Percentiles rank a stretch among this genome's conserved stretches.
Conservation (phyloP, 345 rosid species). For the Pugionium cornutum region DNA sequence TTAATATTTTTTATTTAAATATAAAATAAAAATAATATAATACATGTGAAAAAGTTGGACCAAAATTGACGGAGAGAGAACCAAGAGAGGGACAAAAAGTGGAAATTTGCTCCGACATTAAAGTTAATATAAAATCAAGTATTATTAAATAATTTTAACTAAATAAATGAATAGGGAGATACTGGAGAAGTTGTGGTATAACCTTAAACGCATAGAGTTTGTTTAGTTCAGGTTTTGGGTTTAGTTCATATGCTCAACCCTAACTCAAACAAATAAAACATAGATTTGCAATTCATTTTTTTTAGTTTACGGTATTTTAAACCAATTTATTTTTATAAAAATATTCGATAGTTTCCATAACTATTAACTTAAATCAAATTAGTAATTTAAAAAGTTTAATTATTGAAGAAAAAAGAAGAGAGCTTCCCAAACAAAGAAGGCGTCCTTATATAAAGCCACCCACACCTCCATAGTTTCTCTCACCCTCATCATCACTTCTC, state of each 20-base stretch:
- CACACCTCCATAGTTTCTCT: slow-evolving; percentile 13
- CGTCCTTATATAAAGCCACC: slow-evolving; percentile 32
- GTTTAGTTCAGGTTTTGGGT: no score
- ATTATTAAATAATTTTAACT: not conserved
- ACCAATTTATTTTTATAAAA: no score
- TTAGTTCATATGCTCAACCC: no score
- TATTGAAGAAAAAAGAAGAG: slow-evolving; percentile 15
- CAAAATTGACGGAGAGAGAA: slow-evolving; percentile 34
- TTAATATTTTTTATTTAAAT: no score
- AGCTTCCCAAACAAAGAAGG: slow-evolving; percentile 14
- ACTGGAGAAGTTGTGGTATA: slow-evolving; percentile 2
- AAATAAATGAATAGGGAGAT: not conserved
- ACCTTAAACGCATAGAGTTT: slow-evolving; percentile 12
- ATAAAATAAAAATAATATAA: not conserved
- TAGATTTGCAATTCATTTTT: no score
- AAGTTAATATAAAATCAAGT: slow-evolving; percentile 10
- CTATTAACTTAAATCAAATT: slow-evolving; percentile 5
- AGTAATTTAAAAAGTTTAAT: not conserved
- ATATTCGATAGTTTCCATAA: not conserved
- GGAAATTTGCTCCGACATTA: slow-evolving; percentile 26
- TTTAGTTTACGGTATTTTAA: no score
- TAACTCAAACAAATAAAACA: no score
- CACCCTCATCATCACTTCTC: slow-evolving; percentile 19
- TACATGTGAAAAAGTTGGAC: slow-evolving; percentile 21
- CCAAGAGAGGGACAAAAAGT: slow-evolving; percentile 16